Conservation (phyloP, 306 rosid genomes). For the Potentilla sterilis region DNA sequence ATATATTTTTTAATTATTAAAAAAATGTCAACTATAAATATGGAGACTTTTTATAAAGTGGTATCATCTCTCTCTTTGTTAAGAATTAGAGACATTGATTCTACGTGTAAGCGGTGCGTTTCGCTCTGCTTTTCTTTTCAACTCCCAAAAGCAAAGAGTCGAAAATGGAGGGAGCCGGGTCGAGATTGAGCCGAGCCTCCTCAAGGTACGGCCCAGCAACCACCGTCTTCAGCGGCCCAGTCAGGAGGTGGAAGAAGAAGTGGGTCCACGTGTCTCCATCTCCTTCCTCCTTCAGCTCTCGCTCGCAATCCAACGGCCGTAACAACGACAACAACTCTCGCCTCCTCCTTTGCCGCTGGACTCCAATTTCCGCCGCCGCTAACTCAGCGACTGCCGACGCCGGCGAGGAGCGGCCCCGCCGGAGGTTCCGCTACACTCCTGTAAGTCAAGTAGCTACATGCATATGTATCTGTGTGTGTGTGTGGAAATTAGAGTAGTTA, state of each 20-base stretch:
- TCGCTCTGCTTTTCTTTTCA: neutral
- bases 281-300: constrained; percentile 35
- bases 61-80: too few relatives aligned
- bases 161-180: constrained; percentile 85
- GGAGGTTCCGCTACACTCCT: constrained; percentile 95
- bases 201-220: constrained; percentile 86
- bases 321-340: constrained; percentile 37
- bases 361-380: constrained; percentile 47
- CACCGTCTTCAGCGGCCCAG: constrained; percentile 89
- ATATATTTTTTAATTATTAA: too few relatives aligned
- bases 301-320: constrained; percentile 37
- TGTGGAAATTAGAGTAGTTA: neutral
- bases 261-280: constrained; percentile 78
- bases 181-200: constrained; percentile 82
- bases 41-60: too few relatives aligned
- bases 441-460: constrained; percentile 35
- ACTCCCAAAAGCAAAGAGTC: neutral
- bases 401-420: constrained; percentile 69
- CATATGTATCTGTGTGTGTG: neutral
- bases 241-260: constrained; percentile 91
- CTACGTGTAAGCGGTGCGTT: neutral
- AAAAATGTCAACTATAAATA: too few relatives aligned
- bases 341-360: constrained; percentile 95
- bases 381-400: neutral
- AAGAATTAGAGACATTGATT: too few relatives aligned